Evolutionary conservation across 768 basidiomycete genomes (phyloP).

Genomic region (Ephemerocybe angulata): DNA sequence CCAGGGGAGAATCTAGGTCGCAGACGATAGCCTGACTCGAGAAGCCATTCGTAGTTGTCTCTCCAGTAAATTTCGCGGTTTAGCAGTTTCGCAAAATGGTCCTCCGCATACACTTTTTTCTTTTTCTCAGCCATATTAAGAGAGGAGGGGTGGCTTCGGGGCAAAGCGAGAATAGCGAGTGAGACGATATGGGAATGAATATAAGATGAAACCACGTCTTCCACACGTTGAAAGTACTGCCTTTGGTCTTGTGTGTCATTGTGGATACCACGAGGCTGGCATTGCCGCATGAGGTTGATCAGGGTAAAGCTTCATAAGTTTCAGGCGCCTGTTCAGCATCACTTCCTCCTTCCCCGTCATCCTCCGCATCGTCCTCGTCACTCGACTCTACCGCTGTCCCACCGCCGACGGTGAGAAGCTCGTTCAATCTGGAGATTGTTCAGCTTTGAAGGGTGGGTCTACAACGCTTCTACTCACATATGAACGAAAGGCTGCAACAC

Average conservation of each 20-base stretch:
- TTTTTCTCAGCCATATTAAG: neutral
- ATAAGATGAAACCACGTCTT: neutral
- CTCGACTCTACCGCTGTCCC: neutral
- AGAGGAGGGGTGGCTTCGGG: neutral
- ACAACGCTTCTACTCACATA: conserved; percentile 43
- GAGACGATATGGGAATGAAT: neutral
- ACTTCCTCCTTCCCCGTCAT: neutral
- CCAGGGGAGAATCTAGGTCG: neutral
- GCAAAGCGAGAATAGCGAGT: neutral
- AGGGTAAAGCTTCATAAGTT: too few relatives aligned
- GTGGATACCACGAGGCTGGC: too few relatives aligned
- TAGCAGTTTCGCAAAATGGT: too few relatives aligned
- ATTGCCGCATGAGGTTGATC: too few relatives aligned
- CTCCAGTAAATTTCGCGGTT: neutral
- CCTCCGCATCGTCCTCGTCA: neutral
- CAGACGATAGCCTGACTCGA: neutral
- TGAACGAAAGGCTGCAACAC: conserved; percentile 76
- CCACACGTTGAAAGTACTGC: too few relatives aligned
- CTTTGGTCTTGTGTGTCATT: neutral
- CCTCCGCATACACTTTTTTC: too few relatives aligned
- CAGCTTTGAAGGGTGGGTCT: neutral
- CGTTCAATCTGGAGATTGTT: neutral
- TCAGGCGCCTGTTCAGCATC: too few relatives aligned
- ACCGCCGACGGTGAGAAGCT: neutral
- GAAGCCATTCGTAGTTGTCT: neutral